Evolutionary conservation across 192 early-diverging fungal genomes (phyloP), one percentile per base, ranked within the genome.

Genomic region (Backusella sp.): DNA sequence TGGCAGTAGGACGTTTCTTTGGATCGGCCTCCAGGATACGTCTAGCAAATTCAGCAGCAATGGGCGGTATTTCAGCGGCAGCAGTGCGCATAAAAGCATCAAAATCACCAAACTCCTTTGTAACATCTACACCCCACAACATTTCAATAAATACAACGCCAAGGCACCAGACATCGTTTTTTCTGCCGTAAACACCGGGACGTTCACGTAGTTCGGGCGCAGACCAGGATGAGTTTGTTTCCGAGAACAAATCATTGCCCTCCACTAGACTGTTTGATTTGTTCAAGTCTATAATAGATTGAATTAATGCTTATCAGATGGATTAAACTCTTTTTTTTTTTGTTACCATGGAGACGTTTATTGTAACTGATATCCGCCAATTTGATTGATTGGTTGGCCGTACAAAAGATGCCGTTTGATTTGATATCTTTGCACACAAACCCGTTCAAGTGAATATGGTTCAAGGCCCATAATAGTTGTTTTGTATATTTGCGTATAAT

Each of bases 81-180:
- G 84, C 84, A 0, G 81, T 79, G 7, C 75, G 67, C 35, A 93
- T 76, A 37, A 91, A 88, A 23, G 77, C 75, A 2, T 83, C 84
- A 73, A 88, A 84, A 14, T 83, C 76, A 21, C 84, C 86, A 75
- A 89, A 91, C 26, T 81, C 76, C 21, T 74, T 78, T 28, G 90
- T 83, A 1, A 84, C 80, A 28, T 92, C 91, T 14, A 83, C 72
- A 15, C 93, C 93, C 79, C 90, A 87, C 5, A 89, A 72, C 93
- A 94, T 94, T 65, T 92, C 89, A 46, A 93, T 74, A 17, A 89
- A 88, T 0, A 90, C 84, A 17, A 91, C 78, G 21, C 91, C 92
- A 0, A 88, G 81, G 52, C 89, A 91, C 89, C 91, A 94, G 19
- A 94, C 86, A 77, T 94, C 93, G 77, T 93, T 93, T 66, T 93